Evolutionary conservation across 495 filamentous ascomycete genomes (phyloP).

Genomic region (Corynascus novoguineensis): DNA sequence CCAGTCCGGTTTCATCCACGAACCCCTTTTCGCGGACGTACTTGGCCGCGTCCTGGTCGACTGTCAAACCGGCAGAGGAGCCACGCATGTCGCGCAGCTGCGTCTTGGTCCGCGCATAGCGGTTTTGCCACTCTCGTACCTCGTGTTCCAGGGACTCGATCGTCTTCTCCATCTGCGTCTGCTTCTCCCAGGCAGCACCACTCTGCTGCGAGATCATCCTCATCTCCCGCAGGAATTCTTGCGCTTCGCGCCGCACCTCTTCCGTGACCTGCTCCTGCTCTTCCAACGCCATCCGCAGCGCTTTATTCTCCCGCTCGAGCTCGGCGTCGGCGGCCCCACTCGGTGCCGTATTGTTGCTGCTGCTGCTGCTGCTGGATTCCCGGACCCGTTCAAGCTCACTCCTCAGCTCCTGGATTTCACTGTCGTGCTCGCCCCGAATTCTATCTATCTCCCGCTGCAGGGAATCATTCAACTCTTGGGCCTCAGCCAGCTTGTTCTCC

Average conservation of each 20-base stretch:
- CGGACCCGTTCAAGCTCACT: conserved; percentile 55
- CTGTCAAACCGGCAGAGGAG: conserved; percentile 66
- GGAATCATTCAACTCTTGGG: conserved; percentile 68
- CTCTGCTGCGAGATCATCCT: conserved; percentile 73
- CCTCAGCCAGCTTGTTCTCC: conserved; percentile 72
- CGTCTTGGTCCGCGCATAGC: conserved; percentile 80
- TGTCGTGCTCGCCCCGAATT: conserved; percentile 59
- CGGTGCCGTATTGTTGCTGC: conserved; percentile 18
- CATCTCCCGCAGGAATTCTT: conserved; percentile 85
- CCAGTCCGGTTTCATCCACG: conserved; percentile 63
- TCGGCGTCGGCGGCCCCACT: conserved; percentile 46
- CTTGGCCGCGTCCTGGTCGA: conserved; percentile 58
- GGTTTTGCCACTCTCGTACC: conserved; percentile 79
- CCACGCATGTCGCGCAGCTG: conserved; percentile 77
- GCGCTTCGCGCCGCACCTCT: conserved; percentile 79
- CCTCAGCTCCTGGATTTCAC: conserved; percentile 57
- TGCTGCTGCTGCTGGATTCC: conserved; percentile 23
- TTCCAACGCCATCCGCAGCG: conserved; percentile 61
- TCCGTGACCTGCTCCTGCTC: conserved; percentile 81
- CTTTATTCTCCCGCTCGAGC: conserved; percentile 66
- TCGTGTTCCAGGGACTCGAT: conserved; percentile 73
- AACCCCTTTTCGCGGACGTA: conserved; percentile 66
- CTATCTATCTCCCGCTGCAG: conserved; percentile 72
- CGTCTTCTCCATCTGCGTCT: conserved; percentile 67
- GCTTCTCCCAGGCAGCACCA: conserved; percentile 70